Evolutionary conservation across 108 stramenopile species (phyloP).

Genomic region (Discostella pseudostelligera): DNA sequence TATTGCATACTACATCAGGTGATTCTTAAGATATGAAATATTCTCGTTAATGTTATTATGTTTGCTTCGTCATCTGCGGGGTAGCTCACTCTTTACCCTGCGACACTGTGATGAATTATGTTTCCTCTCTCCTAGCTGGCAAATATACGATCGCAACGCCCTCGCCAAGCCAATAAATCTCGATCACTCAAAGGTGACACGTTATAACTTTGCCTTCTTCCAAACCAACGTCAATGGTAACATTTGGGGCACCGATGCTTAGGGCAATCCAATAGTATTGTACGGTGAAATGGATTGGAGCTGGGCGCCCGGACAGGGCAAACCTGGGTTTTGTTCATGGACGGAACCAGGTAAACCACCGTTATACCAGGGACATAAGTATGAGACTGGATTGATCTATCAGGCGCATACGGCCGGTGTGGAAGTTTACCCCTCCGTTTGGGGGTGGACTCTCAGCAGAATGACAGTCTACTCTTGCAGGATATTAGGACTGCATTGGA

Average conservation of each 20-base stretch:
- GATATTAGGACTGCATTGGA: constrained; percentile 4
- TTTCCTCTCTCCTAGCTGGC: constrained; percentile 15
- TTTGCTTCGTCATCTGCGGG: background rate
- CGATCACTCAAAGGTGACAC: constrained; percentile 33
- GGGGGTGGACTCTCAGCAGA: constrained; percentile 4
- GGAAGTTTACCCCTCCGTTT: constrained; percentile 3
- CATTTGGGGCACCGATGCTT: constrained; percentile 41
- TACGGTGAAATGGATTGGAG: constrained; percentile 14
- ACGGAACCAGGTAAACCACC: too few species aligned
- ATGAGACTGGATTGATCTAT: background rate
- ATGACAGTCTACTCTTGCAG: constrained; percentile 3
- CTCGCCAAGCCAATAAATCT: constrained; percentile 41
- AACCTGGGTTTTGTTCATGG: too few species aligned
- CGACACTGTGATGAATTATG: too few species aligned
- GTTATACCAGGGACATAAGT: background rate
- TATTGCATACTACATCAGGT: constrained; percentile 44
- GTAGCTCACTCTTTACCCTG: background rate
- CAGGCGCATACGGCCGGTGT: background rate
- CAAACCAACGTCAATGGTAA: constrained; percentile 20
- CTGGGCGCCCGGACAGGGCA: too few species aligned
- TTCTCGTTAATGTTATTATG: background rate
- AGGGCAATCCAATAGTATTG: constrained; percentile 32
- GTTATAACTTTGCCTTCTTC: constrained; percentile 52
- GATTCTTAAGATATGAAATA: constrained; percentile 28
- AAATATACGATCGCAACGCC: constrained; percentile 38